Evolutionary conservation across 495 filamentous ascomycete genomes (phyloP), one percentile per base, ranked within the genome.

Genomic region (Aspergillus bertholletiae): DNA sequence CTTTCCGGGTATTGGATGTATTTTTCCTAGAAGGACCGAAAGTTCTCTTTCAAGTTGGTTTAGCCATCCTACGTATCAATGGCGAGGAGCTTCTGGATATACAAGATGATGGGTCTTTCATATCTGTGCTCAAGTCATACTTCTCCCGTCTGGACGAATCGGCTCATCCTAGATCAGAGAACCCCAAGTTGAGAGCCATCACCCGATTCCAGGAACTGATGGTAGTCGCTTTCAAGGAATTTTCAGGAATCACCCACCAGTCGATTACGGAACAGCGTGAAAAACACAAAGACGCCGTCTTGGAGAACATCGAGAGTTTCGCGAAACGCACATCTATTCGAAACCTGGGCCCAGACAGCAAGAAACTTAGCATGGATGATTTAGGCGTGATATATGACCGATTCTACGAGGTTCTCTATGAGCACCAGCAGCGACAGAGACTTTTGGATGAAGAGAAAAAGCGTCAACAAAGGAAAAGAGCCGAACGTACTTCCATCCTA

Each of bases 1-100:
- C 94, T 26, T 97, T 97, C 71, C 82, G 94, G 32, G 94, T 98
- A 20, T 68, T 98, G 44, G 94, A 98, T 66, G 92, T 98, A 46
- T 98, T 98, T 74, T 98, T 98, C 72, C 80, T 98, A 41, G 94
- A 98, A 71, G 94, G 94, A 0, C 92, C 94, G 4, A 97, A 97
- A 69, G 94, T 98, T 2, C 77, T 98, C 4, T 98, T 98, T 72
- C 94, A 98, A 63, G 86, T 98, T 49, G 94, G 94, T 26, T 74
- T 98, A 50, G 94, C 94, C 23, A 98, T 98, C 67, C 78, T 98
- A 24, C 81, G 94, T n/a, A 92, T 97, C 58, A 98, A 97, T 58
- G 94, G 94, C 53, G 95, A 98, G 68, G 95, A 97, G 60, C 79
- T 98, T 18, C 72, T 98, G n/a, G 95, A 98, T 67, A 90, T 95